Base-by-base conservation (phyloP, 2,329 filamentous ascomycete species). In the Colletotrichum viniferum region DNA sequence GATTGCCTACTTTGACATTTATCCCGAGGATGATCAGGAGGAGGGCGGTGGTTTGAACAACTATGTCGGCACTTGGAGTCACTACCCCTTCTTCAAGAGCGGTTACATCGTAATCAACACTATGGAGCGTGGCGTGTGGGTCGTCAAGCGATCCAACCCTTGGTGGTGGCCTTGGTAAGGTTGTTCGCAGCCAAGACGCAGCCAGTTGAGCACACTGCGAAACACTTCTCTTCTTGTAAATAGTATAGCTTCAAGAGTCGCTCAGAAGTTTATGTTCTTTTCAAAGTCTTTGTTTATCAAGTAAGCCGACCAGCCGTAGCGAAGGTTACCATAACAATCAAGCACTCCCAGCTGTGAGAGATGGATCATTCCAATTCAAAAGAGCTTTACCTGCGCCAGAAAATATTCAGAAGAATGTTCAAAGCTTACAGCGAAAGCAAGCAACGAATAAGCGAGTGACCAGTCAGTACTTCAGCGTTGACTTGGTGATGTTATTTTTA, bases 31-130 rank as follows among this genome's bases (percentile, higher is more conserved):
- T 12, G 76, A 77, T 16, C 63, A 71, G 30, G 70, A 74, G 63
- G 66, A 71, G 13, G 76, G 74, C 14, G 76, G 76, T 26, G 76
- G 76, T 18, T 24, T 56, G 2, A 85, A 86, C 76, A 85, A 87
- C 4, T 86, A 85, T 63, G 79, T 79, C 1, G 86, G 83, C 7
- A 85, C 84, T 6, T 88, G 87, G 87, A 84, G 82, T 55, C 82
- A 85, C 76, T 88, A 87, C 67, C 85, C 85, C 0, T 85, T 83
- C 76, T 88, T 88, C 78, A 72, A 80, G 62, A 81, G 79, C 43
- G 85, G 85, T 8, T 82, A 81, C 71, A 81, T 88, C 56, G 82
- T 88, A 16, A 80, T 88, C 66, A 89, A 89, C 79, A 88, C 86
- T 4, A 88, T 89, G 75, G 88, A 89, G 74, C 79, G 85, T 9